These are phyloP conservation scores for Dryas drummondii DNA, from an alignment of 306 rosid species.

Conservation along the genomic window DNA sequence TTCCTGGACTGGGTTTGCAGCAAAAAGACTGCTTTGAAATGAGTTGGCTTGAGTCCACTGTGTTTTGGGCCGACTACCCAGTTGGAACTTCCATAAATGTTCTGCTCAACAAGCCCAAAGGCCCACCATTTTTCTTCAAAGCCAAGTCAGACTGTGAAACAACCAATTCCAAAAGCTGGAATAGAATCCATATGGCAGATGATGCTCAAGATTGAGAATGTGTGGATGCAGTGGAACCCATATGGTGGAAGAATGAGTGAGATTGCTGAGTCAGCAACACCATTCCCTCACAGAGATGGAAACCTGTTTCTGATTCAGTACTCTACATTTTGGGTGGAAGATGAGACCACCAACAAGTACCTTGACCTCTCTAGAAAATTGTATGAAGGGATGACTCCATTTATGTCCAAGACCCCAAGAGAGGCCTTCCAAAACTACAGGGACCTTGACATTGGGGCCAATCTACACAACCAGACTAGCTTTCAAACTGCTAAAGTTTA, in stretches of 20 bases:
- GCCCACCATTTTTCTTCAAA: background rate
- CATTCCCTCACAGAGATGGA: conserved; percentile 53
- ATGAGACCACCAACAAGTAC: conserved; percentile 22
- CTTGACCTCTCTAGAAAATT: conserved; percentile 29
- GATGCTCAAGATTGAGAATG: background rate
- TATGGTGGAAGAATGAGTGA: conserved; percentile 39
- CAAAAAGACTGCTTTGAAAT: conserved; percentile 7
- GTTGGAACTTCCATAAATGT: background rate
- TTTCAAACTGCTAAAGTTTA: conserved; percentile 9
- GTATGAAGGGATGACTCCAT: conserved; percentile 17
- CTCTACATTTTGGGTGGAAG: background rate
- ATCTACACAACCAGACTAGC: background rate
- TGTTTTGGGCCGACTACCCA: background rate
- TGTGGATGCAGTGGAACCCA: background rate
- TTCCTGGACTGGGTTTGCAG: conserved; percentile 9
- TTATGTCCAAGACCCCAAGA: conserved; percentile 27
- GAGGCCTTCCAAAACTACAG: conserved; percentile 31
- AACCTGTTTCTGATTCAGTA: conserved; percentile 23
- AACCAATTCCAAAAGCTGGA: conserved; percentile 12
- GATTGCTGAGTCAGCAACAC: conserved; percentile 34
- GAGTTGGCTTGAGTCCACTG: conserved; percentile 20
- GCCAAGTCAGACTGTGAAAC: conserved; percentile 17
- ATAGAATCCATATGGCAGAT: conserved; percentile 8
- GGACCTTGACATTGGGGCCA: conserved; percentile 30
- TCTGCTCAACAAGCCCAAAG: background rate